phyloP scores from a whole-genome alignment of 345 rosid genomes.

The Acer yangbiense region DNA sequence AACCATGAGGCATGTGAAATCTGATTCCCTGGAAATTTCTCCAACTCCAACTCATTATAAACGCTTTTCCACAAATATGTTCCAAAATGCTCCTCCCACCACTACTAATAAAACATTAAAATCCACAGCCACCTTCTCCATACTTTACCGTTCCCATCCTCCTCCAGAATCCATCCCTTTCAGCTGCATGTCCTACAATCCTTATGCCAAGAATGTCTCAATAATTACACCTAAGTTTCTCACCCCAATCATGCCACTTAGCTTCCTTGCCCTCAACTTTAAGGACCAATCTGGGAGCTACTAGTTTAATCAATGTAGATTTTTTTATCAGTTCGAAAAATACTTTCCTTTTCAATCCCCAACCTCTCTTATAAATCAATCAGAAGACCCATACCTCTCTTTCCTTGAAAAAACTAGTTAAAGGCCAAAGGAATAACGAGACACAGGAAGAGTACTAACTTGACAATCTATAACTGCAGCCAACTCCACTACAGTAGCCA shows the following conservation, averaged over 20 bases:
- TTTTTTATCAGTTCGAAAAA: not conserved
- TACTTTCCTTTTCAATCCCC: not conserved
- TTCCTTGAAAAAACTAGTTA: too few species aligned
- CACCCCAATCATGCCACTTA: not conserved
- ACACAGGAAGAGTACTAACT: not conserved
- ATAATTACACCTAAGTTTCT: not conserved
- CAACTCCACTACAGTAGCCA: conserved; percentile 2
- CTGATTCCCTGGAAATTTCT: too few species aligned
- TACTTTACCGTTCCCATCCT: not conserved
- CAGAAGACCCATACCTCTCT: not conserved
- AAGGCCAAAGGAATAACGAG: not conserved
- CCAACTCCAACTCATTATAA: too few species aligned
- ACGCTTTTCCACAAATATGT: too few species aligned
- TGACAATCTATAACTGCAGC: not conserved
- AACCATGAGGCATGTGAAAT: too few species aligned
- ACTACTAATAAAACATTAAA: too few species aligned
- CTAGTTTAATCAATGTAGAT: not conserved
- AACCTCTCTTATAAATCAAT: not conserved
- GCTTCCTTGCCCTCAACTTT: not conserved
- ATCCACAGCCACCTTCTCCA: not conserved
- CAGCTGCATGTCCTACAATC: not conserved
- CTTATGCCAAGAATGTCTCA: not conserved
- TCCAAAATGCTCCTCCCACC: too few species aligned
- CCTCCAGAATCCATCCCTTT: not conserved
- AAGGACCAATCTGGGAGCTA: not conserved